Conservation (phyloP, 257 asterid genomes). For the Solanum ossicruentum region DNA sequence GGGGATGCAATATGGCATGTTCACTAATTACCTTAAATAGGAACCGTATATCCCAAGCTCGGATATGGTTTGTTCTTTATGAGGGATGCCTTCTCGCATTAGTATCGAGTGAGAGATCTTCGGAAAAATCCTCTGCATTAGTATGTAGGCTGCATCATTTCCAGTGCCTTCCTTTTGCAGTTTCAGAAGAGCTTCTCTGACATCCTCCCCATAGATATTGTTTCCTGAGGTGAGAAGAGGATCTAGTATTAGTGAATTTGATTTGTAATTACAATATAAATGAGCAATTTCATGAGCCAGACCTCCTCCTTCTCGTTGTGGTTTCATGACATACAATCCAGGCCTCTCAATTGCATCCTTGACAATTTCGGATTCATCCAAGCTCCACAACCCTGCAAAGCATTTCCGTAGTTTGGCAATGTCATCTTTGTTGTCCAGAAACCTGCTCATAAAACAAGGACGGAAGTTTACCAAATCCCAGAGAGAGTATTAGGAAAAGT, state of each 20-base stretch:
- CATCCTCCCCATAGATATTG: constrained; percentile 82
- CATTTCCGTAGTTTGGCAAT: constrained; percentile 73
- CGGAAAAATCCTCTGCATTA: constrained; percentile 95
- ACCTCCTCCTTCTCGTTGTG: constrained; percentile 99
- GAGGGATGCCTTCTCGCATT: constrained; percentile 63
- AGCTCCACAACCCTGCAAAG: constrained; percentile 96
- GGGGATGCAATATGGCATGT: not conserved
- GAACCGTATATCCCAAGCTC: constrained; percentile 81
- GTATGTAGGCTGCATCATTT: constrained; percentile 84
- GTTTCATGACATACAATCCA: constrained; percentile 82
- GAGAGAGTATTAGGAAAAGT: not conserved
- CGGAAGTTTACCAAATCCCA: not conserved
- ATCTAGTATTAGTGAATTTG: not conserved
- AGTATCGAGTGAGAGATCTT: constrained; percentile 56
- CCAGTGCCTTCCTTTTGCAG: constrained; percentile 54
- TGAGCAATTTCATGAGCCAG: not conserved
- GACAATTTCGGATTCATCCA: constrained; percentile 48
- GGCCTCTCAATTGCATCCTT: constrained; percentile 80
- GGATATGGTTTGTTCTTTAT: constrained; percentile 60
- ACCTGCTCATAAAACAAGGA: constrained; percentile 36
- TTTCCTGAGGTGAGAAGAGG: constrained; percentile 38
- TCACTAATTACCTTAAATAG: constrained; percentile 54
- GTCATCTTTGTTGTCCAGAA: constrained; percentile 75
- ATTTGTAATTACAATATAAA: not conserved
- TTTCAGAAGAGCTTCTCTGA: constrained; percentile 46